Evolutionary conservation across 495 filamentous ascomycete genomes (phyloP), one percentile per base, ranked within the genome.

Genomic region (Bryoglossum gracile): DNA sequence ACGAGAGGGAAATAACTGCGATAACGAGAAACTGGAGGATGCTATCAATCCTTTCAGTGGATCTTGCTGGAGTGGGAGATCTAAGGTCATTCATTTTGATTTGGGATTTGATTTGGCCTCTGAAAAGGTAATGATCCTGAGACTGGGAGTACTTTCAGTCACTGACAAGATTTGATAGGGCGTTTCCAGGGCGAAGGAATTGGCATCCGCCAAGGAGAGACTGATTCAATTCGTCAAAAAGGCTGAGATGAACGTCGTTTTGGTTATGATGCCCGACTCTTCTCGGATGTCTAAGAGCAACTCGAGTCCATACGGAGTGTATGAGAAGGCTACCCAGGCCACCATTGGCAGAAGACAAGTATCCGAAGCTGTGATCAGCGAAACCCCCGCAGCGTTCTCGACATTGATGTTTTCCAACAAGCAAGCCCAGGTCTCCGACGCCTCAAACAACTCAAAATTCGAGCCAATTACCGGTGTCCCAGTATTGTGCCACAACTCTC

Each of bases 401-500:
- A 10, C 40, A 6, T 16, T 50, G 4, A 3, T 17, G 2, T 39
- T 28, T 30, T 4, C 16, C 19, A 44, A 44, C 19, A 50, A 46
- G 25, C 47, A 51, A 28, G 16, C 53, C 10, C 50, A 23, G 21
- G 16, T 38, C 32, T 18, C 39, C n/a, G 26, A 43, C 19, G 22
- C 37, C 8, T 25, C 42, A 3, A 16, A 40, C 25, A 53, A 19
- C 14, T 38, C 34, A 8, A 44, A 38, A 8, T 9, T 25, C 17
- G 37, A 42, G 21, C 52, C 51, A 3, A 42, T 55, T 9, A 49
- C 19, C 21, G 54, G 53, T 24, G 44, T 57, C 18, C 41, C 46
- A 37, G 63, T 62, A 36, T 24, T 50, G 48, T 95, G 88, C 69
- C 83, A 89, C 67, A 41, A 64, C 36, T 77, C 74, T 8, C 67